phyloP scores from a whole-genome alignment of 371 early-diverging fungal species.

The Entomophthora muscae region DNA sequence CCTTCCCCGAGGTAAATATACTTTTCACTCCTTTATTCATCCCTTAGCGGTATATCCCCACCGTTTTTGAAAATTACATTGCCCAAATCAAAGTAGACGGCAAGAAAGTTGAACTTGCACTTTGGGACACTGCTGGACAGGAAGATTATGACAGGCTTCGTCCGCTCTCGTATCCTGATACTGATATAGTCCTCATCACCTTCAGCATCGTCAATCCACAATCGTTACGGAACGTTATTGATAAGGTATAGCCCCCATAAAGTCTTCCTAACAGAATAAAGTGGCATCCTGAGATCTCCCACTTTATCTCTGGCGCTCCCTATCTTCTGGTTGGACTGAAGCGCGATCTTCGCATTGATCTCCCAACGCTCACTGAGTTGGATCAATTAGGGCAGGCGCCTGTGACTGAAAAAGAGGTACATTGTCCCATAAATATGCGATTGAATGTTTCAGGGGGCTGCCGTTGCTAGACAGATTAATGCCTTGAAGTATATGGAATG shows the following conservation, averaged over 20 bases:
- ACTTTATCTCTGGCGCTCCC: conserved; percentile 36
- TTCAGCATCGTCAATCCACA: conserved; percentile 58
- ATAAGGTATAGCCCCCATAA: conserved; percentile 27
- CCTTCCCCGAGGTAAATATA: conserved; percentile 21
- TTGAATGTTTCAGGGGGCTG: conserved; percentile 49
- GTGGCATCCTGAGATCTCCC: conserved; percentile 47
- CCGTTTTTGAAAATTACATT: conserved; percentile 69
- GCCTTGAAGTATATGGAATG: conserved; percentile 77
- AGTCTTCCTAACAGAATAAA: too few species aligned
- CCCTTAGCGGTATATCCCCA: conserved; percentile 22
- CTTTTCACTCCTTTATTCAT: neutral
- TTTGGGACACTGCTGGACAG: conserved; percentile 90
- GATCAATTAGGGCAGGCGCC: conserved; percentile 14
- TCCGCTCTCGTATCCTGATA: conserved; percentile 72
- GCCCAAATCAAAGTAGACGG: conserved; percentile 61
- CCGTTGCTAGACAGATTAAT: conserved; percentile 56
- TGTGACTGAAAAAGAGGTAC: conserved; percentile 11
- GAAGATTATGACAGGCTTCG: conserved; percentile 74
- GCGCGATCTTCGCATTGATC: conserved; percentile 40
- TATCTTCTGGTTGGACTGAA: conserved; percentile 55
- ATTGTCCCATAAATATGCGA: too few species aligned
- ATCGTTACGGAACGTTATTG: conserved; percentile 65
- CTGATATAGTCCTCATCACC: conserved; percentile 77
- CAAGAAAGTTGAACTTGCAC: conserved; percentile 59
- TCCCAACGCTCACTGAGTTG: conserved; percentile 31